phyloP scores from a whole-genome alignment of 257 asterid species.

The Ophiorrhiza pumila region DNA sequence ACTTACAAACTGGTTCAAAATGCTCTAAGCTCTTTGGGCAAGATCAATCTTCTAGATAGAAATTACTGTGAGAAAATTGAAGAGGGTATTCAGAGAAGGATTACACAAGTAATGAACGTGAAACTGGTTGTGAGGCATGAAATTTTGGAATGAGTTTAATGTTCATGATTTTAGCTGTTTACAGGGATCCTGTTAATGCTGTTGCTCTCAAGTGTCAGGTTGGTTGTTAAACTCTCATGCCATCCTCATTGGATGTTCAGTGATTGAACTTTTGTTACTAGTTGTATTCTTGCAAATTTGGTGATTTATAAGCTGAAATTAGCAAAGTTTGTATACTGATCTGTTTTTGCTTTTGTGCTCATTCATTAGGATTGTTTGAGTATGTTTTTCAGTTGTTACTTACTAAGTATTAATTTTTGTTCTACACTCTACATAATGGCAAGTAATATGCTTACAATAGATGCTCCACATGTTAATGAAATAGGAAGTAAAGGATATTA shows the following conservation, averaged over 20 bases:
- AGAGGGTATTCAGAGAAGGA: constrained; percentile 52
- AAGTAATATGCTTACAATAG: background rate
- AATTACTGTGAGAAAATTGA: constrained; percentile 42
- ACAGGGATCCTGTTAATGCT: background rate
- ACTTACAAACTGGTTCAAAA: constrained; percentile 59
- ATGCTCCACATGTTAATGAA: background rate
- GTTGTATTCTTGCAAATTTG: background rate
- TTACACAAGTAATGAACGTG: constrained; percentile 49
- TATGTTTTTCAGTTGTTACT: background rate
- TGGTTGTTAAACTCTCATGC: background rate
- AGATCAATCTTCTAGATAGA: constrained; percentile 42
- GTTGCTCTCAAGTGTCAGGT: constrained; percentile 3
- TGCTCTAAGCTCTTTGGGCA: constrained; percentile 43
- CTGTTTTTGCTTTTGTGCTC: background rate
- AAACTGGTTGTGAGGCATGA: constrained; percentile 46
- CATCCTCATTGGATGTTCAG: background rate
- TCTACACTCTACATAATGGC: background rate
- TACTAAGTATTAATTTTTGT: background rate
- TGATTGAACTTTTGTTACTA: background rate
- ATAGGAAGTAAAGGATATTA: background rate
- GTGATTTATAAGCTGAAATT: background rate
- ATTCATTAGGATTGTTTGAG: background rate
- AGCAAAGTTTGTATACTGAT: background rate
- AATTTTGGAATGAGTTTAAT: background rate
- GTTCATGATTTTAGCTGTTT: too few species aligned